Conservation (phyloP, 1,284 basidiomycete species). For the Rhodotorula sp. region DNA sequence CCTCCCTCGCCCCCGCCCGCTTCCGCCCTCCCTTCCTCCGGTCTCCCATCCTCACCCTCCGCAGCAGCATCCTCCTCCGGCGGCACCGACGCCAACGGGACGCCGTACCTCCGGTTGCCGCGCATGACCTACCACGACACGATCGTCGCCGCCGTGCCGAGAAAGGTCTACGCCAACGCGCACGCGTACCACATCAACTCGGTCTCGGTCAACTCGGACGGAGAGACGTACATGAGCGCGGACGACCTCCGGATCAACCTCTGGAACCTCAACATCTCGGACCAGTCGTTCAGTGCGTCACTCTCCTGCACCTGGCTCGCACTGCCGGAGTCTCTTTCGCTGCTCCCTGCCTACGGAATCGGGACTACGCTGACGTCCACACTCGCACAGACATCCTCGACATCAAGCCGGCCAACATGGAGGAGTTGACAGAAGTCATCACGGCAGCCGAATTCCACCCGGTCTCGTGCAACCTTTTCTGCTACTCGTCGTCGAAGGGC, state of each 20-base stretch:
- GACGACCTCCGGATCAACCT: slow-evolving; percentile 96
- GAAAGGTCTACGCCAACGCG: slow-evolving; percentile 98
- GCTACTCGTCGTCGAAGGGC: slow-evolving; percentile 99
- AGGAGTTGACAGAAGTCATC: slow-evolving; percentile 98
- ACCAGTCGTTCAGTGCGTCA: slow-evolving; percentile 95
- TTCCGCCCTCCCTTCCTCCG: slow-evolving; percentile 9
- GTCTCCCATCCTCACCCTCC: slow-evolving; percentile 28
- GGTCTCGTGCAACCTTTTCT: slow-evolving; percentile 94
- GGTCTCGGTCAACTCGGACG: slow-evolving; percentile 98
- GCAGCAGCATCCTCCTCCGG: slow-evolving; percentile 46
- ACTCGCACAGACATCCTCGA: slow-evolving; percentile 84
- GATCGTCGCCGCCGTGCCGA: slow-evolving; percentile 95
- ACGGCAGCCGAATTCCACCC: slow-evolving; percentile 99
- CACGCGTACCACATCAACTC: slow-evolving; percentile 99
- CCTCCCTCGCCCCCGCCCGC: slow-evolving; percentile 24
- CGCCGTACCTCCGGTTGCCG: slow-evolving; percentile 68
- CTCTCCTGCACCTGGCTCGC: too few relatives aligned
- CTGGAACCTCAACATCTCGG: slow-evolving; percentile 97
- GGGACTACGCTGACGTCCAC: neutral
- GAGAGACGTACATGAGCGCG: slow-evolving; percentile 98
- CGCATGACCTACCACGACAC: slow-evolving; percentile 92
- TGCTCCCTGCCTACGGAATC: neutral
- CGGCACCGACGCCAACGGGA: slow-evolving; percentile 6
- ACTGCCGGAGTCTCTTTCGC: neutral
- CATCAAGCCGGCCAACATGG: slow-evolving; percentile 99